Evolutionary conservation across 148 eudicot genomes (phyloP).

Genomic region (Pharnaceum exiguum): DNA sequence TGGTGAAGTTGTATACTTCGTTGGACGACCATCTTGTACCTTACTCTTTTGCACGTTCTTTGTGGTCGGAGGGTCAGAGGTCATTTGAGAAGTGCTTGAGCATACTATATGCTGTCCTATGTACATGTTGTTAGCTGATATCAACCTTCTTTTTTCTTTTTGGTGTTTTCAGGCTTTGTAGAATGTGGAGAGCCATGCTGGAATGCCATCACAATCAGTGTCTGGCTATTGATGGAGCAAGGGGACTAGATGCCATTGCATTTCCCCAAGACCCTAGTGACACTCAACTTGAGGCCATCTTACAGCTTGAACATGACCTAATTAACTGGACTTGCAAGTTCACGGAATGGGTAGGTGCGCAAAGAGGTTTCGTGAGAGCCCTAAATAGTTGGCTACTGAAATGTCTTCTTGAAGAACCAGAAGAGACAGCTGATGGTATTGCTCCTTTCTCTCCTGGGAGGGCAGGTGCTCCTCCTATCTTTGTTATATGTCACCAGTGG

Average conservation of each 20-base stretch:
- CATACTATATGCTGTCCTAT: not conserved
- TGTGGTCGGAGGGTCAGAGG: no score
- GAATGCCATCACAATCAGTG: slow-evolving; percentile 84
- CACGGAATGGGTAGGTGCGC: slow-evolving; percentile 71
- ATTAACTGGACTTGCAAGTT: slow-evolving; percentile 69
- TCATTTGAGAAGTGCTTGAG: no score
- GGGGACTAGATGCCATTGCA: slow-evolving; percentile 63
- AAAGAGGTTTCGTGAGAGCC: slow-evolving; percentile 68
- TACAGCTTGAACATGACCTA: slow-evolving; percentile 66
- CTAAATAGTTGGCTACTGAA: slow-evolving; percentile 74
- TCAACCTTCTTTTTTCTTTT: not conserved
- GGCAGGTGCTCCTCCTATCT: slow-evolving; percentile 84
- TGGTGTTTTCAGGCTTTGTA: slow-evolving; percentile 47
- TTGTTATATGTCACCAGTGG: slow-evolving; percentile 88
- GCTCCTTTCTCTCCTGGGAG: slow-evolving; percentile 90
- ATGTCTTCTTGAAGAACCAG: slow-evolving; percentile 69
- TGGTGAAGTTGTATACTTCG: no score
- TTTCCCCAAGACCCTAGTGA: slow-evolving; percentile 52
- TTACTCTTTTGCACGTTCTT: no score
- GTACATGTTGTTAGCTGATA: not conserved
- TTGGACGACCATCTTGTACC: no score
- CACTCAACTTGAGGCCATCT: slow-evolving; percentile 64
- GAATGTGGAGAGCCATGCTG: slow-evolving; percentile 88
- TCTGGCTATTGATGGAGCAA: slow-evolving; percentile 71
- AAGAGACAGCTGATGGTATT: slow-evolving; percentile 73